Base-by-base conservation (phyloP, 345 rosid genomes). In the Hypericum androsaemum region DNA sequence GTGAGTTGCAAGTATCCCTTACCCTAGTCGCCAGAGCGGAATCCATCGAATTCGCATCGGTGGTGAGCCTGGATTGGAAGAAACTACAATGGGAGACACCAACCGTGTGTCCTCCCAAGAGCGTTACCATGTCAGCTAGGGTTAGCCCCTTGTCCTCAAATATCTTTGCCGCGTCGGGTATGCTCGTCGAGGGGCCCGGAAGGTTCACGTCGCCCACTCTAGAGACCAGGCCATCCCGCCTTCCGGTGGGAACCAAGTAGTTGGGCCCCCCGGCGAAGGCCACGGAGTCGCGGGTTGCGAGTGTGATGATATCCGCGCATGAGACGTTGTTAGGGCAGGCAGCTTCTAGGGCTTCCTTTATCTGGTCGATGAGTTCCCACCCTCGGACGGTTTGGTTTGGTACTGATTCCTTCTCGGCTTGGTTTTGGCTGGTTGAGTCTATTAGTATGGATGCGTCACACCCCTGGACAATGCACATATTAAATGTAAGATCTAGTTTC, bases 361-460 rank as follows among this genome's bases (percentile, higher is more conserved):
- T 77, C 11, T 65, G 56, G 54, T 88, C 92, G 1, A 88, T 82
- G 6, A 88, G 57, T 8, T 77, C 79, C 52, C 36, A 82, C 17
- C 75, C 92, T 28, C 95, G 70, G 5, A 85, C 81, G 0, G 86
- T 82, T 10, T 59, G 63, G 72, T 80, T 88, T 1, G 97, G 84
- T 17, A 81, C 83, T 4, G 84, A 72, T 0, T 75, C 52, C 66
- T 82, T 80, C 64, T 88, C 95, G 0, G 94, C 67, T 14, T 54
- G 68, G 5, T 58, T 74, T 43, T 55, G 56, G 15, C 11, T 11
- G 1, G 79, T 77, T 49, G 85, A 58, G 55, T 84, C 88, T 43
- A 80, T 72, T 11, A 84, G 82, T 53, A 84, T 71, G 0, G 97
- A 88, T 38, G 88, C 95, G 16, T 88, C 95, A 10, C 95, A 88